phyloP scores from a whole-genome alignment of 2,329 filamentous ascomycete species.

The Colletotrichum destructivum region DNA sequence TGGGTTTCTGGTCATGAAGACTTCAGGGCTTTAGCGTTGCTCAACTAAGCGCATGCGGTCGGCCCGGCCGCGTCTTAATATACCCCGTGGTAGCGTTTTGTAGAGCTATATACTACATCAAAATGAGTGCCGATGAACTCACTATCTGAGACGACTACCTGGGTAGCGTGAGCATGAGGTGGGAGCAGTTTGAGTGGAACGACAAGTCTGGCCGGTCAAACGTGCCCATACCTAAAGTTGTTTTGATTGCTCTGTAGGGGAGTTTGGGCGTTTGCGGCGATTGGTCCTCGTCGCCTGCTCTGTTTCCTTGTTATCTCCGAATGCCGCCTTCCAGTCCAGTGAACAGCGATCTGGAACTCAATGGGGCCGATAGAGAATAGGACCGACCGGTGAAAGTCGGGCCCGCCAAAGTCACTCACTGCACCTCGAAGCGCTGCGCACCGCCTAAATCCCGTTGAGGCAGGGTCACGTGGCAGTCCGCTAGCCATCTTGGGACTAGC shows the following conservation, averaged over 20 bases:
- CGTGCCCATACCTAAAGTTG: background rate
- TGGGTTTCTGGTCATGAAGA: constrained; percentile 17
- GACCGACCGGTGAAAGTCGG: constrained; percentile 37
- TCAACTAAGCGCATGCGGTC: constrained; percentile 17
- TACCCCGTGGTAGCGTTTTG: constrained; percentile 38
- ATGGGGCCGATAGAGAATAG: constrained; percentile 18
- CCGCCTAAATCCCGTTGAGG: constrained; percentile 43
- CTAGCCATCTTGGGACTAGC: constrained; percentile 51
- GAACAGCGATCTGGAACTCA: constrained; percentile 13
- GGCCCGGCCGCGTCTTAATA: constrained; percentile 34
- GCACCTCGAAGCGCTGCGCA: constrained; percentile 23
- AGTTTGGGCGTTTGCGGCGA: constrained; percentile 20
- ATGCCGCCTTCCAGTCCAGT: constrained; percentile 2
- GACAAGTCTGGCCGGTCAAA: background rate
- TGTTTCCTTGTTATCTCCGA: constrained; percentile 37
- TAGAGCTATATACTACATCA: constrained; percentile 36
- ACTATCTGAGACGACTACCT: background rate
- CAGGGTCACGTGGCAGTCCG: constrained; percentile 46
- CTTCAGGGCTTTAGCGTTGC: constrained; percentile 6
- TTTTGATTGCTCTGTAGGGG: constrained; percentile 1
- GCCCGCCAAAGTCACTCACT: constrained; percentile 24
- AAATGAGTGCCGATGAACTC: background rate
- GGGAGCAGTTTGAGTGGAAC: too few relatives aligned
- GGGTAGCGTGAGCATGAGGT: too few relatives aligned
- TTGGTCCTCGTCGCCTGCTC: constrained; percentile 3